Evolutionary conservation across 2,329 filamentous ascomycete species (phyloP).

Genomic region (Exophiala alcalophila): DNA sequence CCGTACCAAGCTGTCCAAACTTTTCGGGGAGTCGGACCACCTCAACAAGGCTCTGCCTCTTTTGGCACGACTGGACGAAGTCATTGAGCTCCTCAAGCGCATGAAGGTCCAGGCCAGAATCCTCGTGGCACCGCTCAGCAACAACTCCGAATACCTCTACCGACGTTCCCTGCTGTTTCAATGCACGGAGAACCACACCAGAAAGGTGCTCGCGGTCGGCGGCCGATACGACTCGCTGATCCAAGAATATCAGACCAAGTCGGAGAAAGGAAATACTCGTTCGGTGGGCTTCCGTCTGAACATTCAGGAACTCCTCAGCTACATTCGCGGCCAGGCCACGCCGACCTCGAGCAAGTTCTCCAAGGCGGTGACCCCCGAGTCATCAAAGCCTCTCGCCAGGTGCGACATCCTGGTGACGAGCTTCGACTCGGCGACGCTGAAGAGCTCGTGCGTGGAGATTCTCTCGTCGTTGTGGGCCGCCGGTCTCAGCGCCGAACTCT

Average conservation of each 20-base stretch:
- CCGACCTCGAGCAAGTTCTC: slow-evolving; percentile 8
- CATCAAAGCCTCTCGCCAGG: slow-evolving; percentile 29
- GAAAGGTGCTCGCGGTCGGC: slow-evolving; percentile 79
- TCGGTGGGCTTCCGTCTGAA: slow-evolving; percentile 75
- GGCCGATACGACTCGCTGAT: slow-evolving; percentile 91
- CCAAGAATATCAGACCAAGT: slow-evolving; percentile 71
- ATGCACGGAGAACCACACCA: slow-evolving; percentile 78
- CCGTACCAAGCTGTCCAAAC: slow-evolving; percentile 30
- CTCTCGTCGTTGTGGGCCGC: slow-evolving; percentile 76
- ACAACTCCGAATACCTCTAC: slow-evolving; percentile 90
- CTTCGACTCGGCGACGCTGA: slow-evolving; percentile 73
- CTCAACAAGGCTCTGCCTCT: slow-evolving; percentile 52
- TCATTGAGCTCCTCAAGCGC: slow-evolving; percentile 71
- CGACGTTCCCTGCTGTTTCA: slow-evolving; percentile 82
- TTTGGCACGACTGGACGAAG: slow-evolving; percentile 75
- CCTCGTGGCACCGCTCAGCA: slow-evolving; percentile 80
- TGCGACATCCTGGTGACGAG: slow-evolving; percentile 89
- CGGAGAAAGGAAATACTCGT: slow-evolving; percentile 65
- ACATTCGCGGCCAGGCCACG: slow-evolving; percentile 20
- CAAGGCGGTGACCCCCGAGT: slow-evolving; percentile 3
- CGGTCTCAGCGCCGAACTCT: slow-evolving; percentile 84
- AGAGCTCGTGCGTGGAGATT: slow-evolving; percentile 72
- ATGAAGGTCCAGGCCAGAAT: slow-evolving; percentile 74
- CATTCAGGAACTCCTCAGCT: slow-evolving; percentile 25
- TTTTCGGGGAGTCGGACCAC: slow-evolving; percentile 55